Evolutionary conservation across 108 stramenopile species (phyloP).

Genomic region (Cyclotella distinguenda): DNA sequence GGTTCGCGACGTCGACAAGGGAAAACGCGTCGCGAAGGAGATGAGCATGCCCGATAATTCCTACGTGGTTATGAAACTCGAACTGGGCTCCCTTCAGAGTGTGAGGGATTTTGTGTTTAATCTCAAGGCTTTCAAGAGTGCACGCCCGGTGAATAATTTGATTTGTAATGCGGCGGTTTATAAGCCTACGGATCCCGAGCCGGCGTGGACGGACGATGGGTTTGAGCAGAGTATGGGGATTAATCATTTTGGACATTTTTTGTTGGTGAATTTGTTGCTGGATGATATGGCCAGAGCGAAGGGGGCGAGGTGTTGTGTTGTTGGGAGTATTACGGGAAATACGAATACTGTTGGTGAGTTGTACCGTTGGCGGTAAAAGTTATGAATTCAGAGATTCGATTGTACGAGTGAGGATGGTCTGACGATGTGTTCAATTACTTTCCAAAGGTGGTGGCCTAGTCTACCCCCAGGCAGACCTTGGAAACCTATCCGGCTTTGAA

Average conservation of each 20-base stretch:
- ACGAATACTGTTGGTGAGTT: constrained; percentile 88
- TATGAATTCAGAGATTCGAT: not conserved
- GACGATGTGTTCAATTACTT: not conserved
- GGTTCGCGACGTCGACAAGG: constrained; percentile 87
- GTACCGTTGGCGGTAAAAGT: not conserved
- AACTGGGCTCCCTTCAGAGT: constrained; percentile 85
- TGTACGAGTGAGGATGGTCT: not conserved
- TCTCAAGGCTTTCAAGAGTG: constrained; percentile 92
- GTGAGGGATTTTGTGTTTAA: constrained; percentile 92
- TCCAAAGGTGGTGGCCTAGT: constrained; percentile 77
- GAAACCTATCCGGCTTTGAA: constrained; percentile 84
- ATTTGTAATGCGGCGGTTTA: constrained; percentile 98
- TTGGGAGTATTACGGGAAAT: constrained; percentile 94
- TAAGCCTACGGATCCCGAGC: constrained; percentile 86
- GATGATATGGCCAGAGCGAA: constrained; percentile 93
- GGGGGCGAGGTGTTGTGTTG: constrained; percentile 86
- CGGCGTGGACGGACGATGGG: constrained; percentile 94
- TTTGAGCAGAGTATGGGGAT: constrained; percentile 96
- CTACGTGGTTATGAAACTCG: constrained; percentile 88
- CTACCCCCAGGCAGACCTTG: constrained; percentile 91
- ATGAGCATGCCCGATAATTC: constrained; percentile 69
- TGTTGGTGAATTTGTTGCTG: constrained; percentile 85
- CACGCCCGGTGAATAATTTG: constrained; percentile 81
- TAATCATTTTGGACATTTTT: constrained; percentile 96
- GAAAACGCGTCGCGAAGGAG: constrained; percentile 82